These are phyloP conservation scores for Pseudocercospora crystallina DNA, from an alignment of 2,329 filamentous ascomycete species.

Conservation along the genomic window DNA sequence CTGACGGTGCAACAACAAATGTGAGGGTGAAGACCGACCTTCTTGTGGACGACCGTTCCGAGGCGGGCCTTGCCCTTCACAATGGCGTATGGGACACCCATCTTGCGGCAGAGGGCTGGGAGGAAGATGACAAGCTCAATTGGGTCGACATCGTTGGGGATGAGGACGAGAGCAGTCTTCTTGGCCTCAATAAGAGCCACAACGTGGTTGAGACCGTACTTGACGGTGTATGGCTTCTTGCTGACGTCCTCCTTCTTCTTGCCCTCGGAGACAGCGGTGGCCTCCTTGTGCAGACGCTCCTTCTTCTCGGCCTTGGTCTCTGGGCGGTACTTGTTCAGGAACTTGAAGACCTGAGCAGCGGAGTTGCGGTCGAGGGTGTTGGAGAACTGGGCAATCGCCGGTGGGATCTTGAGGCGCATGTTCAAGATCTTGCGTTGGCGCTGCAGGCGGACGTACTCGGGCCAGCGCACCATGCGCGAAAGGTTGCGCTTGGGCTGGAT, in stretches of 20 bases:
- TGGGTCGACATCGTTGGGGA: conserved; percentile 98
- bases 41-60: conserved; percentile 99
- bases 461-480: conserved; percentile 98
- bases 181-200: conserved; percentile 98
- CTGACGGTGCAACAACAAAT: conserved; percentile 2
- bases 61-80: conserved; percentile 99
- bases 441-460: conserved; percentile 97
- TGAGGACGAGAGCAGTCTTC: conserved; percentile 97
- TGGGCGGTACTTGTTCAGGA: conserved; percentile 99
- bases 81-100: conserved; percentile 98
- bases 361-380: conserved; percentile 96
- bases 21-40: conserved; percentile 59
- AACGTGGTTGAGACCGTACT: conserved; percentile 99
- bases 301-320: conserved; percentile 99
- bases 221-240: conserved; percentile 99
- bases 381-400: conserved; percentile 96
- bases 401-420: conserved; percentile 97
- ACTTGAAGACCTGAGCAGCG: conserved; percentile 95
- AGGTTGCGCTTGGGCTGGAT: conserved; percentile 96
- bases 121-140: conserved; percentile 99
- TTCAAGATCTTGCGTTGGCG: conserved; percentile 94
- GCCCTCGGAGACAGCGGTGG: conserved; percentile 93
- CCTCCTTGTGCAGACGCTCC: conserved; percentile 97
- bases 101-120: conserved; percentile 98
- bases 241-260: conserved; percentile 99